Evolutionary conservation across 2,329 filamentous ascomycete genomes (phyloP).

Genomic region (Ascochyta lentis): DNA sequence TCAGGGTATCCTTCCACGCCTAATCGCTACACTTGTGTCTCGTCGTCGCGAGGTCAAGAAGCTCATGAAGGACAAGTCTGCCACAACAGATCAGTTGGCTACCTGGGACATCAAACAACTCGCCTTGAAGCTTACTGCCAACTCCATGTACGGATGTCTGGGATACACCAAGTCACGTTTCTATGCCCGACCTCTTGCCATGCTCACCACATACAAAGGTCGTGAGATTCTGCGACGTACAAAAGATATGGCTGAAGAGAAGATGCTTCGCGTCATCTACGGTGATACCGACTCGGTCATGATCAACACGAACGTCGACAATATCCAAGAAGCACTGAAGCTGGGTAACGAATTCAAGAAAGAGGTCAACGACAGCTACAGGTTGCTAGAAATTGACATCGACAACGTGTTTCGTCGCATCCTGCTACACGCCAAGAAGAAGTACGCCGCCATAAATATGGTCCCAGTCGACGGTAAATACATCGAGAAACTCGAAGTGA

Average conservation of each 20-base stretch:
- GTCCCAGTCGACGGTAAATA: constrained; percentile 88
- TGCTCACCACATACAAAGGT: constrained; percentile 96
- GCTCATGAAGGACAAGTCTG: constrained; percentile 92
- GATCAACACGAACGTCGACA: constrained; percentile 99
- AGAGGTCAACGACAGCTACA: constrained; percentile 92
- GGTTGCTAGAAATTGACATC: constrained; percentile 93
- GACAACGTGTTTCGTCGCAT: constrained; percentile 96
- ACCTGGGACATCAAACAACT: constrained; percentile 99
- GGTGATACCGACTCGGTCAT: constrained; percentile 99
- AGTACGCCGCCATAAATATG: constrained; percentile 96
- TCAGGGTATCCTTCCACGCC: constrained; percentile 83
- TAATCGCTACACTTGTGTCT: constrained; percentile 90
- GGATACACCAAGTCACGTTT: constrained; percentile 97
- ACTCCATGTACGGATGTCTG: constrained; percentile 99
- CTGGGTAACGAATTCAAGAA: constrained; percentile 95
- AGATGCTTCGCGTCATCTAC: constrained; percentile 93
- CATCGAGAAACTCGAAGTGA: constrained; percentile 94
- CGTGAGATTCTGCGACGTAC: constrained; percentile 96
- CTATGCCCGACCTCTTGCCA: constrained; percentile 91
- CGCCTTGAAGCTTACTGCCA: constrained; percentile 94
- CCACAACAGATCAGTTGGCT: constrained; percentile 83
- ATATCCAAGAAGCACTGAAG: constrained; percentile 85
- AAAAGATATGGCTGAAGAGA: constrained; percentile 92
- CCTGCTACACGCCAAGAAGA: constrained; percentile 96
- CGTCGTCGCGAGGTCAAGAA: constrained; percentile 92